Conservation (phyloP, 1,284 basidiomycete genomes). For the Fomitopsis palustris region DNA sequence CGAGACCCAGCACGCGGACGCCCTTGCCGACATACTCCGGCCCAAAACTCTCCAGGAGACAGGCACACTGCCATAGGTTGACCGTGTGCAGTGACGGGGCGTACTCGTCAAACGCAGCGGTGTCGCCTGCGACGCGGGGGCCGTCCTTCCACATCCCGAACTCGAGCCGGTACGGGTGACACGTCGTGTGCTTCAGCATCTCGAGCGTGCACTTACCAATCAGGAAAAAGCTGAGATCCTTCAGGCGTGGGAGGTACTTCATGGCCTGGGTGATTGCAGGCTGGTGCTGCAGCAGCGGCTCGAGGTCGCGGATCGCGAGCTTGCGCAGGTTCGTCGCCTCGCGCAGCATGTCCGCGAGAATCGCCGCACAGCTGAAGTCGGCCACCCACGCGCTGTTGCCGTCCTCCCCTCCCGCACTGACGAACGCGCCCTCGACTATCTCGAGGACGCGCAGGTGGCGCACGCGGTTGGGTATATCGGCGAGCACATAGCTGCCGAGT, state of each 20-base stretch:
- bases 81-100: slow-evolving; percentile 15
- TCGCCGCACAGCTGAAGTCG: slow-evolving; percentile 18
- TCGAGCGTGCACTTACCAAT: slow-evolving; percentile 22
- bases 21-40: slow-evolving; percentile 17
- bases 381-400: slow-evolving; percentile 12
- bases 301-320: slow-evolving; percentile 20
- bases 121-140: slow-evolving; percentile 20
- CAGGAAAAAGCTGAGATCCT: slow-evolving; percentile 19
- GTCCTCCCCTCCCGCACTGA: slow-evolving; percentile 9
- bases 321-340: slow-evolving; percentile 17
- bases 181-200: slow-evolving; percentile 17
- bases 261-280: slow-evolving; percentile 19
- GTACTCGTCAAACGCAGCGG: slow-evolving; percentile 18
- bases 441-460: slow-evolving; percentile 16
- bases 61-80: slow-evolving; percentile 22
- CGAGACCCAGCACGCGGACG: slow-evolving; percentile 20
- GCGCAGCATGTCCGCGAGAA: slow-evolving; percentile 17
- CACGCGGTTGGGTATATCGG: slow-evolving; percentile 10
- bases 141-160: slow-evolving; percentile 24
- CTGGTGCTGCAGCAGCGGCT: slow-evolving; percentile 19
- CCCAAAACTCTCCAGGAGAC: slow-evolving; percentile 21
- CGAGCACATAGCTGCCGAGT: slow-evolving; percentile 11
- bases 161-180: slow-evolving; percentile 17
- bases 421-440: slow-evolving; percentile 20
- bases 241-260: slow-evolving; percentile 13